These are phyloP conservation scores for Leucosporidium scottii DNA, from an alignment of 768 basidiomycete genomes.

Conservation along the genomic window DNA sequence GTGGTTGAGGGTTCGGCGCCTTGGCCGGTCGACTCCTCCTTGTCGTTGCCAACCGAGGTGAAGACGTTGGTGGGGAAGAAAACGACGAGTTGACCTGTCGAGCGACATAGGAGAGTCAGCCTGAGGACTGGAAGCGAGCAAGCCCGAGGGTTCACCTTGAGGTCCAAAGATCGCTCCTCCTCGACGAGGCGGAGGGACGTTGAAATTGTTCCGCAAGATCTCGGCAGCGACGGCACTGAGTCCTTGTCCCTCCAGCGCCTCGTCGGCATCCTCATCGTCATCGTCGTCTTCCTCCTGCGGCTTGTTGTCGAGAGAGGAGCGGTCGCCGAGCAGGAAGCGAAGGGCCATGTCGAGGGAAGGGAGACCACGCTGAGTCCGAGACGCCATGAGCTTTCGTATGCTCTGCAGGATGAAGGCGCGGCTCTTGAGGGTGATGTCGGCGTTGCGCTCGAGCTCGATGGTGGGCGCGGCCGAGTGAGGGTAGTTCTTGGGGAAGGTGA, in stretches of 20 bases:
- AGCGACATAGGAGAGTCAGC: no score
- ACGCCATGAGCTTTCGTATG: constrained; percentile 63
- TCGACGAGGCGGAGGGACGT: constrained; percentile 26
- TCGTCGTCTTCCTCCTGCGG: constrained; percentile 18
- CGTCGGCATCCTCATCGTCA: constrained; percentile 35
- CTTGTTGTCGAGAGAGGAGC: constrained; percentile 40
- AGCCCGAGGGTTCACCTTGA: neutral
- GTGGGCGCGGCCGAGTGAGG: constrained; percentile 60
- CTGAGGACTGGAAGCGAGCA: no score
- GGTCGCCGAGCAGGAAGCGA: constrained; percentile 65
- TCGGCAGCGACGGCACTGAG: constrained; percentile 6
- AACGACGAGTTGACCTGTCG: constrained; percentile 21
- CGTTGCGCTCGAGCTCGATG: constrained; percentile 75
- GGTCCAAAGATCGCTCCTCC: constrained; percentile 28
- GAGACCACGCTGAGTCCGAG: constrained; percentile 40
- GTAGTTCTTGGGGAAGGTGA: constrained; percentile 80
- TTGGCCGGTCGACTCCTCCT: neutral
- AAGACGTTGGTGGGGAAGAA: constrained; percentile 27
- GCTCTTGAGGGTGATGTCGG: constrained; percentile 67
- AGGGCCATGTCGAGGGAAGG: constrained; percentile 81
- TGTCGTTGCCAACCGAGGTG: neutral
- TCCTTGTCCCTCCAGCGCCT: constrained; percentile 6
- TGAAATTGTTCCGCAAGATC: constrained; percentile 25
- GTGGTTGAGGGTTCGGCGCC: constrained; percentile 4
- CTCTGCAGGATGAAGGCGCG: constrained; percentile 72